Evolutionary conservation across 2,329 filamentous ascomycete species (phyloP), one percentile per base, ranked within the genome.

Genomic region (Xylariaceae sp.): DNA sequence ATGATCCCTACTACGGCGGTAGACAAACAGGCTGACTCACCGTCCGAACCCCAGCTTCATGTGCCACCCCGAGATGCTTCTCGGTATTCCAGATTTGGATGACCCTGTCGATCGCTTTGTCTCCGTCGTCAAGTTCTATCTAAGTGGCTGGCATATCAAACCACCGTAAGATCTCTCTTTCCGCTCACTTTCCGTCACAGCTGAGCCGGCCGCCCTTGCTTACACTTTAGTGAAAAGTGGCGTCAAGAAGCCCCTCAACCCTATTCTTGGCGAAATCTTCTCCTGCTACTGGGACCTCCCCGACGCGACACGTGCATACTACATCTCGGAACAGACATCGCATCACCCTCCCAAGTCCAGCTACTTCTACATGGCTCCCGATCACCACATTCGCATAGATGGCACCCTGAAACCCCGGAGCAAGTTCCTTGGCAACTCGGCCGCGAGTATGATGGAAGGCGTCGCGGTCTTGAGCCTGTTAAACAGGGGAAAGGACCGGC

Each of bases 141-240:
- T 98, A 31, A 95, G 88, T 63, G 92, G 92, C 56, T 98, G 92
- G 92, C 92, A 98, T 63, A 96, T 98, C 61, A 92, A 90, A 65
- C 92, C 92, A 58, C 85, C 88, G 88, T 94, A 76, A 59, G 85
- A 73, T 23, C 13, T 19, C 39, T 33, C 26, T 29, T 11, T 31
- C 24, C 13, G 19, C 39, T 34, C 24, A 23, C n/a, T 28, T 9
- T 9, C 15, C 17, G n/a, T 17, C 27, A 34, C 32, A 40, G 44
- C 52, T 30, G 36, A 17, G 16, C 12, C 26, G 5, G 26, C n/a
- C 5, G 26, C 14, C 9, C 23, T 16, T 24, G 11, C 36, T 18
- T 12, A 31, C 49, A 30, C 50, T 39, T 16, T 24, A 30, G 30
- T 36, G 12, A 34, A 48, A 53, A 94, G 88, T 53, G 92, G 92